Percentiles rank a stretch among this genome's conserved stretches.
Conservation (phyloP, 192 early-diverging fungal species). For the Umbelopsis vinacea region DNA sequence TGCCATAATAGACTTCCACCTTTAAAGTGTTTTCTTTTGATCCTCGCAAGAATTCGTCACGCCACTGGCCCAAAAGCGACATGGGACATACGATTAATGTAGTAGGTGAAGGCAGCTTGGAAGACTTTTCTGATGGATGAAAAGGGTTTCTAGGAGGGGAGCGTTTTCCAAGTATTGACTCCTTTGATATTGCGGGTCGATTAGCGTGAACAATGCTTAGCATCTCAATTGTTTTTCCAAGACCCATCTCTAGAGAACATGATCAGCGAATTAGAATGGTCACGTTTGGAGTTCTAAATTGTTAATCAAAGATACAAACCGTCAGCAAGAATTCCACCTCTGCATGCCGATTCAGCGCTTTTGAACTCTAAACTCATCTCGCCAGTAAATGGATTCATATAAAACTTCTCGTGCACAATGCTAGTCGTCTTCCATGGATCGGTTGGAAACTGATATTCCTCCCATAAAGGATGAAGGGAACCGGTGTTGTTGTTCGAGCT, state of each 20-base stretch:
- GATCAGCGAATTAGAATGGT: neutral
- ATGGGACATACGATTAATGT: constrained; percentile 60
- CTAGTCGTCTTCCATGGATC: constrained; percentile 27
- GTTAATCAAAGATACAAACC: constrained; percentile 28
- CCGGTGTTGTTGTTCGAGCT: constrained; percentile 25
- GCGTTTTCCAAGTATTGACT: constrained; percentile 26
- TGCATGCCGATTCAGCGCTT: constrained; percentile 44
- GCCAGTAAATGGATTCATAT: constrained; percentile 51
- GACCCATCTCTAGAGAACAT: constrained; percentile 48
- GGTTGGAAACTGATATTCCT: constrained; percentile 51
- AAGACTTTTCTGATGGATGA: constrained; percentile 7
- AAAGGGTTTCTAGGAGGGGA: constrained; percentile 25
- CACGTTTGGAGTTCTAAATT: neutral
- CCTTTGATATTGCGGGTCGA: constrained; percentile 14
- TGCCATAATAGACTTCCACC: constrained; percentile 56
- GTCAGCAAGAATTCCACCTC: constrained; percentile 62
- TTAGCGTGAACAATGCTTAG: constrained; percentile 58
- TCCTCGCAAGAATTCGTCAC: constrained; percentile 51
- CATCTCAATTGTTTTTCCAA: constrained; percentile 66
- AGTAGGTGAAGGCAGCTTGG: constrained; percentile 41
- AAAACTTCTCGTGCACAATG: constrained; percentile 39
- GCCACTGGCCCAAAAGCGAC: constrained; percentile 58
- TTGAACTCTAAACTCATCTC: constrained; percentile 54
- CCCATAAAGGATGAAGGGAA: constrained; percentile 60
- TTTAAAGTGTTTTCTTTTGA: constrained; percentile 41